Conservation (phyloP, 116 monocot genomes). For the Cymodocea nodosa region DNA sequence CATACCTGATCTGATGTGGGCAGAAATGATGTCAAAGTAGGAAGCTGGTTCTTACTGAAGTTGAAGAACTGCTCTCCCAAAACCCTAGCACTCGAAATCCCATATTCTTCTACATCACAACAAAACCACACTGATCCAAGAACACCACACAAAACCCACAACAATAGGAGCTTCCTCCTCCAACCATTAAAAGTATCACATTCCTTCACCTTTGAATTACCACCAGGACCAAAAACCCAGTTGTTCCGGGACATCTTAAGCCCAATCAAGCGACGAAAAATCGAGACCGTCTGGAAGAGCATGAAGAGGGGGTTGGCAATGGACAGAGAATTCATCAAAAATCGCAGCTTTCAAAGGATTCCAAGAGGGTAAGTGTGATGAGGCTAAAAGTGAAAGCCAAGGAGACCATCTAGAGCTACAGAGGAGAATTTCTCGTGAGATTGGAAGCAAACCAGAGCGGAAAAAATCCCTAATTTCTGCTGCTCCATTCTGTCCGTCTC, state of each 20-base stretch:
- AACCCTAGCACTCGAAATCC: constrained; percentile 9
- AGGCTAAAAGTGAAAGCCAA: not conserved
- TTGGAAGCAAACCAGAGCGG: not conserved
- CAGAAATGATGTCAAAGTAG: constrained; percentile 20
- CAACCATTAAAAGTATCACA: constrained; percentile 19
- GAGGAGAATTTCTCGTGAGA: not conserved
- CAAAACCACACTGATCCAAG: constrained; percentile 29
- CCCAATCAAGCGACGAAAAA: constrained; percentile 14
- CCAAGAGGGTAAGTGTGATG: not conserved
- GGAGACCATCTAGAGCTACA: constrained; percentile 3
- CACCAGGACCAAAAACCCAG: constrained; percentile 3
- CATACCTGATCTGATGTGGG: constrained; percentile 26
- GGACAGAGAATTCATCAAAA: constrained; percentile 2
- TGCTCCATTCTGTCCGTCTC: not conserved
- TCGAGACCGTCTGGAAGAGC: not conserved
- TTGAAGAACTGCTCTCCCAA: constrained; percentile 19
- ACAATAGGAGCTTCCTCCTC: constrained; percentile 16
- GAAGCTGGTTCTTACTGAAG: constrained; percentile 20
- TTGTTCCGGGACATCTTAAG: constrained; percentile 13
- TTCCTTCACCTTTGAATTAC: constrained; percentile 3
- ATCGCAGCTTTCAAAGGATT: constrained; percentile 1
- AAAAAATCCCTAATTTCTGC: constrained; percentile 1
- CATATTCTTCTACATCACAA: constrained; percentile 11
- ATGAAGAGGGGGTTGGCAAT: constrained; percentile 2
- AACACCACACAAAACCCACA: constrained; percentile 34